phyloP scores from a whole-genome alignment of 23 red algal species.

The Gracilaria domingensis region DNA sequence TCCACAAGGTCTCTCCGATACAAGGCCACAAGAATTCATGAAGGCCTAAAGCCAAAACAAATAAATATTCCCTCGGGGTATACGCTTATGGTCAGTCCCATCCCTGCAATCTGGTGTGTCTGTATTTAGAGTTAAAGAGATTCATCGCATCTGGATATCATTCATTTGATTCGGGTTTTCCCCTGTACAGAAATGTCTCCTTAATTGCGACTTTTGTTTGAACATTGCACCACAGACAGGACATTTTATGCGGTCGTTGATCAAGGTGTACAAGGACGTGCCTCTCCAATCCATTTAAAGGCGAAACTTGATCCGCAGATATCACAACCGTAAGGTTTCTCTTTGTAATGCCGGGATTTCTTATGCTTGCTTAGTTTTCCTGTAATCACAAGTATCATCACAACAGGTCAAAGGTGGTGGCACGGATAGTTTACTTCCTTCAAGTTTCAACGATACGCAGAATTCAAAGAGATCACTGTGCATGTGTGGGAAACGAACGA shows the following conservation, averaged over 20 bases:
- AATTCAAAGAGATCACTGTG: too few relatives aligned
- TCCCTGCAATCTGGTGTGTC: not conserved
- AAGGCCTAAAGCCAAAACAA: not conserved
- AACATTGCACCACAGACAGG: constrained; percentile 39
- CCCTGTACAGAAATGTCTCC: constrained; percentile 46
- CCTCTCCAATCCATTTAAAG: constrained; percentile 68
- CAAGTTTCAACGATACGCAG: not conserved
- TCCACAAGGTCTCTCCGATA: constrained; percentile 9
- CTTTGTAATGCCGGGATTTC: constrained; percentile 63
- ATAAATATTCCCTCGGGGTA: not conserved
- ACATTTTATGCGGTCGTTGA: constrained; percentile 45
- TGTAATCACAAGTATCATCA: not conserved
- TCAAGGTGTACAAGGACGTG: constrained; percentile 67
- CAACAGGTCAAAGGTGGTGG: not conserved
- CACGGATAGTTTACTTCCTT: not conserved
- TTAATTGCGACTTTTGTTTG: constrained; percentile 61
- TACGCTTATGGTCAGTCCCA: not conserved
- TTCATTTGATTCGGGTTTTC: constrained; percentile 10
- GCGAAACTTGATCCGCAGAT: constrained; percentile 46
- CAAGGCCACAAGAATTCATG: not conserved
- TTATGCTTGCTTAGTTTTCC: constrained; percentile 68
- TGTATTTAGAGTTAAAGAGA: not conserved
- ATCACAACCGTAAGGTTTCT: constrained; percentile 51
- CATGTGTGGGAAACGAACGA: not conserved
- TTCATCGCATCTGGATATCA: constrained; percentile 25